A percentile compares a stretch with the other conserved stretches of the same genome.
These are phyloP conservation scores for Insectozyma bohioensis DNA, from an alignment of 1,139 yeast genomes.

Conservation along the genomic window DNA sequence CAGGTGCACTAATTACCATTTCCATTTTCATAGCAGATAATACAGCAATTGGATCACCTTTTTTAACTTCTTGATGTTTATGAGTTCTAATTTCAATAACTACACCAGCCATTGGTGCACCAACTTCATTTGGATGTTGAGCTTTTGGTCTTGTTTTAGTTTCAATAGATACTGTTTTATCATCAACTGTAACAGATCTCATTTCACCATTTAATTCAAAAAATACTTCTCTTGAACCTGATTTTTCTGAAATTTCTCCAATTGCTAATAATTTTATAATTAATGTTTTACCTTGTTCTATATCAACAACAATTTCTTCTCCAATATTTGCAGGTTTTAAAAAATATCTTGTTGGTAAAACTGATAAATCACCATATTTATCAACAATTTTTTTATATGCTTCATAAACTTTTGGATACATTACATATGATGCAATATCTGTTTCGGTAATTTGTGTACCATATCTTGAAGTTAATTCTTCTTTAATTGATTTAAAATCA, in stretches of 20 bases:
- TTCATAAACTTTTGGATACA: conserved; percentile 98
- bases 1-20: conserved; percentile 95
- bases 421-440: conserved; percentile 92
- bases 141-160: conserved; percentile 90
- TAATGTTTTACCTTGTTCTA: conserved; percentile 92
- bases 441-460: conserved; percentile 65
- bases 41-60: conserved; percentile 95
- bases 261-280: conserved; percentile 90
- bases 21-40: conserved; percentile 99
- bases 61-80: conserved; percentile 84
- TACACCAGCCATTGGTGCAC: conserved; percentile 99
- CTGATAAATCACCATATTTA: conserved; percentile 88
- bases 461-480: conserved; percentile 69
- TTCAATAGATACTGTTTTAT: conserved; percentile 82
- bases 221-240: conserved; percentile 94
- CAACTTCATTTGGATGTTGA: conserved; percentile 87
- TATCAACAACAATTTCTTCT: conserved; percentile 85
- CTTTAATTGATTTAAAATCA: conserved; percentile 67
- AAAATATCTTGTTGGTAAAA: conserved; percentile 89
- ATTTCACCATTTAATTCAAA: conserved; percentile 98
- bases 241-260: conserved; percentile 80
- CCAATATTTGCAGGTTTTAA: conserved; percentile 82
- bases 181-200: conserved; percentile 92
- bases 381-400: conserved; percentile 73
- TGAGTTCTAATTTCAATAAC: conserved; percentile 91